Evolutionary conservation across 805 yeast species (phyloP), one percentile per base, ranked within the genome.

Genomic region (Teunomyces funiuensis): DNA sequence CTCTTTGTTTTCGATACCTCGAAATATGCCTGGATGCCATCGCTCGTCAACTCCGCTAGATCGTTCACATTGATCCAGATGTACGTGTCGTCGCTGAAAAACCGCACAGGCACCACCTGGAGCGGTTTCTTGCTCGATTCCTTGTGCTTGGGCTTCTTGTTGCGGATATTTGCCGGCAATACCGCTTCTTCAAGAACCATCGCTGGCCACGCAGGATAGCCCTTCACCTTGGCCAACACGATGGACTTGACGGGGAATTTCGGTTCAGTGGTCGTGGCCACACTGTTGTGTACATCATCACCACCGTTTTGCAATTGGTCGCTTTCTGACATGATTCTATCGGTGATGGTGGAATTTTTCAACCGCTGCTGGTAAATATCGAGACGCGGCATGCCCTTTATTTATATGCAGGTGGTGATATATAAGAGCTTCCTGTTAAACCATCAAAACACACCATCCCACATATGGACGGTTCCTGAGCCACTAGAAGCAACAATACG

Each of bases 151-250:
- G 88, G 86, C 43, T 71, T 75, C 45, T 70, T 73, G 13, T 62
- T 58, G 18, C 63, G 49, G 20, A 86, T 77, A 50, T 72, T 66
- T 15, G 66, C 76, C 0, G 95, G 93, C 5, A 87, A 69, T 6
- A 77, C 60, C 13, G 73, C 71, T 44, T 68, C 76, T 1, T 82
- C 83, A 3, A 87, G 74, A 3, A 86, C 80, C 80, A 87, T 82
- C 2, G 90, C 89, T 0, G 96, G 96, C 96, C 96, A 88, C 30
- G 90, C 84, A 2, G 95, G 86, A 57, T 81, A 88, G 6, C 95
- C 95, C 55, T 86, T 88, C 36, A 88, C 80, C 60, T 88, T 88
- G 6, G 93, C 93, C 17, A 88, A 69, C 0, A 88, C 60, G 2
- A 44, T 37, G 10, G 47, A 25, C 13, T 39, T 40, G 19, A 46